Evolutionary conservation across 306 rosid species (phyloP).

Genomic region (Trichosanthes truncata): DNA sequence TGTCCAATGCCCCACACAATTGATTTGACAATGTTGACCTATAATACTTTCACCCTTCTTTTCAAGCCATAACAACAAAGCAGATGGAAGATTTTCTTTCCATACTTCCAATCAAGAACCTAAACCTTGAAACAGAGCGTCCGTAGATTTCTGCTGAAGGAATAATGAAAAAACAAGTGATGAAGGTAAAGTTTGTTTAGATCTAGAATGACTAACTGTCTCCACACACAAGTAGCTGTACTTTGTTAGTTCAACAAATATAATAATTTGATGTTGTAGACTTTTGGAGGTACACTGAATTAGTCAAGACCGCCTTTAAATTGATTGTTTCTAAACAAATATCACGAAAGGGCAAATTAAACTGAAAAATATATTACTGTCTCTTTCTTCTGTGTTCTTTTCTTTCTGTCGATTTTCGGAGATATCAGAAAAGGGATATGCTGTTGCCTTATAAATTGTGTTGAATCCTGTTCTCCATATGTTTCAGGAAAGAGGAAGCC

Average conservation of each 20-base stretch:
- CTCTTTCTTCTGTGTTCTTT: neutral
- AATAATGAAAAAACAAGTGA: neutral
- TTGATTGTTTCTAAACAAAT: neutral
- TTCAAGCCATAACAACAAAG: neutral
- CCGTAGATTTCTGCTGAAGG: neutral
- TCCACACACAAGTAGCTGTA: neutral
- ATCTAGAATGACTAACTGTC: neutral
- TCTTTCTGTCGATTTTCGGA: neutral
- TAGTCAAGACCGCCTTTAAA: neutral
- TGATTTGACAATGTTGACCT: neutral
- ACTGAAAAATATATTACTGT: neutral
- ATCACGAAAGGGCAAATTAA: neutral
- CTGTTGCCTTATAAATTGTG: neutral
- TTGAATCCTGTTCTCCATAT: slow-evolving; percentile 12
- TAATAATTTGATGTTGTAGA: neutral
- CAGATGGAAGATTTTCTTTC: neutral
- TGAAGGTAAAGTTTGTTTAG: neutral
- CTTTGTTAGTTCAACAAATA: neutral
- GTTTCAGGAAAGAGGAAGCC: slow-evolving; percentile 93
- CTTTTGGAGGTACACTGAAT: neutral
- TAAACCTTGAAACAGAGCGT: neutral
- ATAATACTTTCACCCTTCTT: neutral
- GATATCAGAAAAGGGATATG: neutral
- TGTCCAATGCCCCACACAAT: neutral
- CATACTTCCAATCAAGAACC: neutral